These are phyloP conservation scores for Cyberlindnera euphorbiae DNA, from an alignment of 805 yeast species.

Conservation along the genomic window DNA sequence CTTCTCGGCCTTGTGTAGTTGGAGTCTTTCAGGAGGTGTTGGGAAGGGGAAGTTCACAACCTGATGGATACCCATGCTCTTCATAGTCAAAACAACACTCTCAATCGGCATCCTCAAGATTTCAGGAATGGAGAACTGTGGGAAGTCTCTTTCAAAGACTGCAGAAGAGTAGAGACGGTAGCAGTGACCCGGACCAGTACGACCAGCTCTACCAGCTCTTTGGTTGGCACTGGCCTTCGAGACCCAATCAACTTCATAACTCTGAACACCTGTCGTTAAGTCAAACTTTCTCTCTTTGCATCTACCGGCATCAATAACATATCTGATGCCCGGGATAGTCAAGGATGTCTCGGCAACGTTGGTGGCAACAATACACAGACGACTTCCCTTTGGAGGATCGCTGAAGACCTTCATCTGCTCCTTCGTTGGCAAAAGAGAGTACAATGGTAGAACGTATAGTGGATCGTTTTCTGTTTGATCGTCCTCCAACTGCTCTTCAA, in stretches of 20 bases:
- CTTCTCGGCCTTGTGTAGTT: constrained; percentile 61
- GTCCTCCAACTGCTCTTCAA: constrained; percentile 65
- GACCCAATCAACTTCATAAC: constrained; percentile 87
- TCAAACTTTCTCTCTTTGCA: constrained; percentile 83
- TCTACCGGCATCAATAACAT: constrained; percentile 94
- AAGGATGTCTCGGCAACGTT: constrained; percentile 97
- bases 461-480: constrained; percentile 75
- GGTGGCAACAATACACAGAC: constrained; percentile 92
- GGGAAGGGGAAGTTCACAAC: constrained; percentile 94
- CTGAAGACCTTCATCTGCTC: constrained; percentile 94
- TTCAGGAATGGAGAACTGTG: constrained; percentile 82
- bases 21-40: constrained; percentile 72
- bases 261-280: constrained; percentile 84
- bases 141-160: constrained; percentile 80
- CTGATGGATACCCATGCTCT: constrained; percentile 92
- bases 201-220: constrained; percentile 95
- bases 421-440: constrained; percentile 87
- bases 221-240: constrained; percentile 95
- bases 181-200: constrained; percentile 98
- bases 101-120: constrained; percentile 94
- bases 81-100: constrained; percentile 93
- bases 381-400: constrained; percentile 75
- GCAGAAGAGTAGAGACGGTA: constrained; percentile 92
- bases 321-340: constrained; percentile 92
- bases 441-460: constrained; percentile 83